Conservation (phyloP, 1,284 basidiomycete species). For the Tilletiopsis washingtonensis region DNA sequence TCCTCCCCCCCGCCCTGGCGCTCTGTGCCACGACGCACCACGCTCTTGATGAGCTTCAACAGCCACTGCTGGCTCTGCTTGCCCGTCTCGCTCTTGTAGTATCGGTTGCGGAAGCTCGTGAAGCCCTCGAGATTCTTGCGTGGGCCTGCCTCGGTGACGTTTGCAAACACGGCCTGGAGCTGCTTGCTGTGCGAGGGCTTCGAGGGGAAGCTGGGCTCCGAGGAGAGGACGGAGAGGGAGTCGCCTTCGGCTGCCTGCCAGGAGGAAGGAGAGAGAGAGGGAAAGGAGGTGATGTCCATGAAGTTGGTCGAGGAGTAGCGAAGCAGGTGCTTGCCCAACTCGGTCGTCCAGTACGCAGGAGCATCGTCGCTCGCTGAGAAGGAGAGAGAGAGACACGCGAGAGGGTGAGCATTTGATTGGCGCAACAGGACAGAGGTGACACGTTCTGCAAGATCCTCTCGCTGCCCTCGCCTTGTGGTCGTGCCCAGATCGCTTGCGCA, state of each 20-base stretch:
- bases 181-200: slow-evolving; percentile 12
- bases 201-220: slow-evolving; percentile 14
- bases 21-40: too few relatives aligned
- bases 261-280: too few relatives aligned
- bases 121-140: slow-evolving; percentile 51
- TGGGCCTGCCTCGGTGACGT: slow-evolving; percentile 26
- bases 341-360: slow-evolving; percentile 35
- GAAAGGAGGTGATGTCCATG: slow-evolving; percentile 41
- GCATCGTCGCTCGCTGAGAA: too few relatives aligned
- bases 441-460: too few relatives aligned
- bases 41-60: slow-evolving; percentile 16
- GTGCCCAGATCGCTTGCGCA: too few relatives aligned
- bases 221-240: slow-evolving; percentile 6
- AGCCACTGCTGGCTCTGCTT: slow-evolving; percentile 71
- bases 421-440: too few relatives aligned
- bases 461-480: too few relatives aligned
- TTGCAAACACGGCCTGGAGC: slow-evolving; percentile 19
- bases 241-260: slow-evolving; percentile 8
- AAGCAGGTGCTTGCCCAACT: slow-evolving; percentile 28
- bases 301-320: slow-evolving; percentile 23
- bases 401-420: too few relatives aligned
- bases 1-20: too few relatives aligned
- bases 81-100: slow-evolving; percentile 62
- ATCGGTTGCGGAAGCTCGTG: slow-evolving; percentile 49
- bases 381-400: too few relatives aligned